These are phyloP conservation scores for Termitomyces sp. DNA, from an alignment of 768 basidiomycete species.

Conservation along the genomic window DNA sequence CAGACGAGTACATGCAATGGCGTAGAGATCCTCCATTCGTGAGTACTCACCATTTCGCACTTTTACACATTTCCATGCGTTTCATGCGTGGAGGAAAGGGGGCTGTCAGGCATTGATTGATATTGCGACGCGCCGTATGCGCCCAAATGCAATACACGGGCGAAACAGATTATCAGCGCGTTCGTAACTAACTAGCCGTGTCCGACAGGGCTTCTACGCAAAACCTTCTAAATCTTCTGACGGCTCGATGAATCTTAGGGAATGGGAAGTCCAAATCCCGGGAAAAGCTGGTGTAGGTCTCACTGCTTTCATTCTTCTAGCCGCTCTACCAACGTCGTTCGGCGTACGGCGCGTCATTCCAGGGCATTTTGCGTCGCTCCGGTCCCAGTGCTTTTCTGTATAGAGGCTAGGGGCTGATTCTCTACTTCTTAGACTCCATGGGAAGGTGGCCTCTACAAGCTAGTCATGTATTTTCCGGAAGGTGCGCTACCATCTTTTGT, in stretches of 20 bases:
- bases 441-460: slow-evolving; percentile 95
- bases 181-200: slow-evolving; percentile 3
- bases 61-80: neutral
- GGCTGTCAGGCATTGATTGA: neutral
- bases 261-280: slow-evolving; percentile 99
- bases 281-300: slow-evolving; percentile 79
- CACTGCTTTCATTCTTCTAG: neutral
- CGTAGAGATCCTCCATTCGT: slow-evolving; percentile 98
- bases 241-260: slow-evolving; percentile 93
- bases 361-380: neutral
- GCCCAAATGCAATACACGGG: neutral
- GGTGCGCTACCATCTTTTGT: slow-evolving; percentile 40
- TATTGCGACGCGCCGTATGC: slow-evolving; percentile 3
- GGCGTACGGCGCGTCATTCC: slow-evolving; percentile 6
- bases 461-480: slow-evolving; percentile 94
- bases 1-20: slow-evolving; percentile 99
- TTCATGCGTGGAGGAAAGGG: neutral
- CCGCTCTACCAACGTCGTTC: neutral
- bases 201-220: slow-evolving; percentile 88
- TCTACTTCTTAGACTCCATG: slow-evolving; percentile 71
- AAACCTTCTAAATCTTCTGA: slow-evolving; percentile 87
- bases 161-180: slow-evolving; percentile 1
- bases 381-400: slow-evolving; percentile 4
- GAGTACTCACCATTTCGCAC: slow-evolving; percentile 27
- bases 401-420: slow-evolving; percentile 9